Conservation (phyloP, 768 basidiomycete species). For the Pleurotus eryngii region DNA sequence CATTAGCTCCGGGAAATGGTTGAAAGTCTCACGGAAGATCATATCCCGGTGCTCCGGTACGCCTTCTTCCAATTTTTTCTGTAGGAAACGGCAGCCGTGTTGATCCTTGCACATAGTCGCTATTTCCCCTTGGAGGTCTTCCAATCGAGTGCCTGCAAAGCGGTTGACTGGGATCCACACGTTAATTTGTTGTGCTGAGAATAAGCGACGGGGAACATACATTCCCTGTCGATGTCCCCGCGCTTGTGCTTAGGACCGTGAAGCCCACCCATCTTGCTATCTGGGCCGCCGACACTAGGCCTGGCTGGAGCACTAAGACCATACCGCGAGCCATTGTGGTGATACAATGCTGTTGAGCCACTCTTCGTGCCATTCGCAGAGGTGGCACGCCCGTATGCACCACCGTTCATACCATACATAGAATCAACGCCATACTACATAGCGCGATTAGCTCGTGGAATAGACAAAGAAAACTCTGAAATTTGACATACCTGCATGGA, state of each 20-base stretch:
- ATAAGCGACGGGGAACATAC: constrained; percentile 27
- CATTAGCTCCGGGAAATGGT: constrained; percentile 98
- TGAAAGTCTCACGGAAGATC: constrained; percentile 98
- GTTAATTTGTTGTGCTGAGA: constrained; percentile 3
- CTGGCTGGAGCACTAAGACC: constrained; percentile 62
- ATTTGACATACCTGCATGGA: constrained; percentile 40
- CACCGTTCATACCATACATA: constrained; percentile 45
- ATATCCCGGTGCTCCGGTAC: constrained; percentile 95
- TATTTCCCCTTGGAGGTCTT: constrained; percentile 95
- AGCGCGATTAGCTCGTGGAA: constrained; percentile 22
- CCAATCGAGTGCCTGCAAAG: constrained; percentile 92
- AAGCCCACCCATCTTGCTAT: constrained; percentile 84
- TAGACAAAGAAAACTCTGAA: constrained; percentile 8
- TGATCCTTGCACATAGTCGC: constrained; percentile 96
- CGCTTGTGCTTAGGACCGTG: constrained; percentile 95
- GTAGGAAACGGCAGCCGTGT: constrained; percentile 96
- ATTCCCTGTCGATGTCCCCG: constrained; percentile 89
- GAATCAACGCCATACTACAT: constrained; percentile 55
- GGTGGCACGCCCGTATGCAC: constrained; percentile 46
- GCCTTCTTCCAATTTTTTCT: constrained; percentile 98
- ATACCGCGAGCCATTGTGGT: constrained; percentile 76
- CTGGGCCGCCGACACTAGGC: constrained; percentile 42
- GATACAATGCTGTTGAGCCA: constrained; percentile 76
- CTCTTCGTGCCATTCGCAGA: constrained; percentile 34
- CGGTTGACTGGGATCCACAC: constrained; percentile 69